Percentiles rank a stretch among this genome's conserved stretches.
Conservation (phyloP, 306 rosid genomes). For the Spatholobus suberectus region DNA sequence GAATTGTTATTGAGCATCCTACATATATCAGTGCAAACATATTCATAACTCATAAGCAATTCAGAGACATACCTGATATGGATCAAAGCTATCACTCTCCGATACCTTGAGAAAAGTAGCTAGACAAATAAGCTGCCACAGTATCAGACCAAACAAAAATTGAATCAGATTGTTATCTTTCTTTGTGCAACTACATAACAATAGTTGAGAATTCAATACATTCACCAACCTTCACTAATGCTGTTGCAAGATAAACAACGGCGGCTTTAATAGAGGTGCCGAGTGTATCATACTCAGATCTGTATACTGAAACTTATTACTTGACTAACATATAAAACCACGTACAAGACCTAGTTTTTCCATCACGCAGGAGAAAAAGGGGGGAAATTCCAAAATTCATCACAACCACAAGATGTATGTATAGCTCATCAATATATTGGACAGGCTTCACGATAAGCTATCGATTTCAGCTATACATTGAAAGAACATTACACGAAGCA, state of each 20-base stretch:
- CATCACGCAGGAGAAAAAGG: not conserved
- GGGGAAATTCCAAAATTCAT: not conserved
- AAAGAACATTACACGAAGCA: not conserved
- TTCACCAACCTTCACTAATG: conserved; percentile 80
- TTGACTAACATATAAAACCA: not conserved
- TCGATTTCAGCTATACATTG: not conserved
- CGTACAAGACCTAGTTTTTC: not conserved
- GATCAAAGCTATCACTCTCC: conserved; percentile 94
- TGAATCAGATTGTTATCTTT: conserved; percentile 7
- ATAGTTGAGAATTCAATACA: conserved; percentile 8
- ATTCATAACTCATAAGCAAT: not conserved
- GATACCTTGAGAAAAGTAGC: conserved; percentile 98
- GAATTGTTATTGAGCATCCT: conserved; percentile 5
- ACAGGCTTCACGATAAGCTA: not conserved
- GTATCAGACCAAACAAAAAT: not conserved
- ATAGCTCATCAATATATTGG: not conserved
- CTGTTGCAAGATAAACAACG: conserved; percentile 93
- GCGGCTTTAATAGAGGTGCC: conserved; percentile 94
- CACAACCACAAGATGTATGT: not conserved
- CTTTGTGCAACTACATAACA: not conserved
- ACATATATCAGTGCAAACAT: not conserved
- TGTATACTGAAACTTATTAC: conserved; percentile 45
- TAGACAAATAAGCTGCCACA: conserved; percentile 88
- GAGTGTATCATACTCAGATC: conserved; percentile 98
- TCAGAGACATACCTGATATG: conserved; percentile 75